A percentile compares a stretch with the other conserved stretches of the same genome.
Evolutionary conservation across 305 asterid genomes (phyloP).

Genomic region (Fraxinus dipetala): DNA sequence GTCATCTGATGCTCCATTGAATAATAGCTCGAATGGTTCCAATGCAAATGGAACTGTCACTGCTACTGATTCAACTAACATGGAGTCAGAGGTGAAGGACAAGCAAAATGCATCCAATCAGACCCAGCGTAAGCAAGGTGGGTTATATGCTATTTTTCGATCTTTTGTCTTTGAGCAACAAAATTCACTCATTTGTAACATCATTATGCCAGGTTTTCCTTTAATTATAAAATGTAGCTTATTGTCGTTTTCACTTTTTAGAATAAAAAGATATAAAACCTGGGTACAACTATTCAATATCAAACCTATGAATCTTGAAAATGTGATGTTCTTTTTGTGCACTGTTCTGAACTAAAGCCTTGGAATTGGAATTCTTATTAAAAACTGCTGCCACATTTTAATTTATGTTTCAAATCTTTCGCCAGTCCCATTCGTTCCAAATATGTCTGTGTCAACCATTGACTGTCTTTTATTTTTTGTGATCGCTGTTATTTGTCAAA

Average conservation of each 20-base stretch:
- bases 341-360: neutral
- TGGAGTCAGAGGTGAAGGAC: constrained; percentile 34
- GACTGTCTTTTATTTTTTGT: neutral
- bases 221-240: neutral
- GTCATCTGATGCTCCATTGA: constrained; percentile 39
- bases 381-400: neutral
- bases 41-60: constrained; percentile 46
- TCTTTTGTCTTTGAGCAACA: neutral
- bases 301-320: neutral
- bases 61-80: constrained; percentile 30
- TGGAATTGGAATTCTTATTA: neutral
- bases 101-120: constrained; percentile 32
- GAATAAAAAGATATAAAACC: neutral
- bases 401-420: neutral
- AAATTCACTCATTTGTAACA: neutral
- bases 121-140: constrained; percentile 51
- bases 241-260: neutral
- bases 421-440: neutral
- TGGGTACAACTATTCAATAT: neutral
- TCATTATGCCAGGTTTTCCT: neutral
- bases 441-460: neutral
- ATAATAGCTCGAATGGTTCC: constrained; percentile 25
- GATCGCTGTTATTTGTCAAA: neutral
- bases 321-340: neutral
- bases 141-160: constrained; percentile 10